phyloP scores from a whole-genome alignment of 768 basidiomycete species.

The Stropharia rugosoannulata region DNA sequence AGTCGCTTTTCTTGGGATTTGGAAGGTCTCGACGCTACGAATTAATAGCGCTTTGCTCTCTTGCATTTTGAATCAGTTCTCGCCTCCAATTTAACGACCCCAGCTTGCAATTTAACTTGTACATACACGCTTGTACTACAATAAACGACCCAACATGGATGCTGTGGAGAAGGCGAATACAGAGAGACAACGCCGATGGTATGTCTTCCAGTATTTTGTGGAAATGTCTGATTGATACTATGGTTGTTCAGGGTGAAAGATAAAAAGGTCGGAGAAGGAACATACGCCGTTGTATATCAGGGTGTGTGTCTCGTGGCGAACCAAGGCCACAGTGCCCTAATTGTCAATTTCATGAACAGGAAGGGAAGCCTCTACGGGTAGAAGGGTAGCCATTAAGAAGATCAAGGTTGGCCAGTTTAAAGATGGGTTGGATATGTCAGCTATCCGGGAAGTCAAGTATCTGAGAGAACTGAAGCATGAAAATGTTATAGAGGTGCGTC shows the following conservation, averaged over 20 bases:
- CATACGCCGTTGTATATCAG: conserved; percentile 95
- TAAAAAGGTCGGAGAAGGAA: conserved; percentile 85
- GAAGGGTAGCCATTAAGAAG: conserved; percentile 97
- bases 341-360: conserved; percentile 40
- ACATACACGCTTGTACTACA: background rate
- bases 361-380: conserved; percentile 67
- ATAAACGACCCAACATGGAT: conserved; percentile 54
- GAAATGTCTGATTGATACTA: background rate
- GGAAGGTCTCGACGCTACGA: no score
- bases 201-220: background rate
- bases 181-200: conserved; percentile 51
- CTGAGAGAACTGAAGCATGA: conserved; percentile 91
- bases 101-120: background rate
- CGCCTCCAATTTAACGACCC: background rate
- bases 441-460: conserved; percentile 97
- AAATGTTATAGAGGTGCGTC: conserved; percentile 86
- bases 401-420: conserved; percentile 96
- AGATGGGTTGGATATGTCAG: conserved; percentile 98
- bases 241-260: conserved; percentile 63
- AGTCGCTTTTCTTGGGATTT: no score
- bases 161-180: conserved; percentile 79
- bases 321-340: conserved; percentile 3
- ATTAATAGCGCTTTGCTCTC: no score
- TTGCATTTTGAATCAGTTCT: no score
- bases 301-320: conserved; percentile 42